Conservation (phyloP, 345 rosid genomes). For the Gossypium raimondii region DNA sequence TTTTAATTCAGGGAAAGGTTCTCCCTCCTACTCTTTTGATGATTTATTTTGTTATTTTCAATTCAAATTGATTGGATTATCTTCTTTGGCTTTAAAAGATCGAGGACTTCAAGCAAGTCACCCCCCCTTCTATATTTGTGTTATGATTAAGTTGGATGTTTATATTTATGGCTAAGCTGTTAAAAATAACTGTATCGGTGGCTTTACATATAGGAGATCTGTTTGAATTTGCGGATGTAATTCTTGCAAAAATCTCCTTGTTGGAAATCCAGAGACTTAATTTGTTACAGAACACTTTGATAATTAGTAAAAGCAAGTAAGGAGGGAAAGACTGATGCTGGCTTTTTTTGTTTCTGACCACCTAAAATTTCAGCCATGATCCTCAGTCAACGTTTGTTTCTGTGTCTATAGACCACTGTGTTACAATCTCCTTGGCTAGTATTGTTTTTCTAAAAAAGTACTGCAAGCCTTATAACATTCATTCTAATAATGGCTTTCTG, state of each 20-base stretch:
- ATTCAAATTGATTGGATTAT: neutral
- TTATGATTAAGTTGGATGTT: neutral
- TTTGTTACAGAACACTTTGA: neutral
- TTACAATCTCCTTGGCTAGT: neutral
- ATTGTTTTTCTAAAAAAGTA: neutral
- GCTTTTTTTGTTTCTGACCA: neutral
- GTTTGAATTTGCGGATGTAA: conserved; percentile 4
- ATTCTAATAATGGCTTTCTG: neutral
- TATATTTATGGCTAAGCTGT: neutral
- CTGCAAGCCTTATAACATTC: neutral
- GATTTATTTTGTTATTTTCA: neutral
- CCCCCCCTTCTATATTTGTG: neutral
- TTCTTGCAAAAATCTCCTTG: neutral
- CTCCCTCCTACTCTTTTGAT: neutral
- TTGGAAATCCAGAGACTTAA: neutral
- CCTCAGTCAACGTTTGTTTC: neutral
- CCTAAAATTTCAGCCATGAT: neutral
- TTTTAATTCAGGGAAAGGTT: neutral
- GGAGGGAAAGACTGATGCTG: neutral
- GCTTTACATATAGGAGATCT: neutral
- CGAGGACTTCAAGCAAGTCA: neutral
- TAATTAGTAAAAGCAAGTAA: neutral
- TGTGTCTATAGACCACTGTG: neutral
- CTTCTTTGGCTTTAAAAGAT: neutral
- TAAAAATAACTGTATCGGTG: neutral